Base-by-base conservation (phyloP, 2,329 filamentous ascomycete genomes). In the Penicillium palitans region DNA sequence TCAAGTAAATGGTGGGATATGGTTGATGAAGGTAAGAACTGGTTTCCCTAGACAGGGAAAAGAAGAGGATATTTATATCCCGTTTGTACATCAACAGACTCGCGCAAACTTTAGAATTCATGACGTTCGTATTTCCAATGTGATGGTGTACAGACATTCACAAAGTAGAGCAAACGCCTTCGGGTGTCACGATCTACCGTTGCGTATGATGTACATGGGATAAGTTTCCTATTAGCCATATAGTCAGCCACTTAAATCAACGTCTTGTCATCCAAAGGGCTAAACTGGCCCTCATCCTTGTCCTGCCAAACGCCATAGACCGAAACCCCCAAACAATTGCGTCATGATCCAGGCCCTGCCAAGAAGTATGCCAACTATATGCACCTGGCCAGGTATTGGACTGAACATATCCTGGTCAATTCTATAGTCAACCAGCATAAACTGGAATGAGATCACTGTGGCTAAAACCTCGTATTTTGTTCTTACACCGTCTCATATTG, bases 381-480 rank as follows among this genome's bases (percentile, higher is more conserved):
- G 40, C 41, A 29, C 17, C 25, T 8, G 27, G 27, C 5, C 40
- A 35, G 6, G 5, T 4, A 3, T 27, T 27, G 33, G 19, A 39
- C 35, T 15, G 15, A 21, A 4, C 17, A 47, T 2, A 40, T 49
- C 44, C 25, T 47, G 13, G 44, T 40, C 35, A 15, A 48, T 49
- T 33, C 6, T 1, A 49, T 47, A 46, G 21, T 17, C 50, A 52
- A 33, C 39, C 24, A 53, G 17, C 15, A 42, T 41, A 21, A 6
- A 27, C 4, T 27, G 13, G 6, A 46, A 46, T 55, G 52, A 55
- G 25, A 27, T 49, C 52, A 49, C 21, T 29, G 51, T 55, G 44
- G 19, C 25, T 27, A 33, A 33, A 9, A 4, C 6, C 29, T 12
- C 10, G 6, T 21, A 29, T 24, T 8, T 31, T 42, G 8, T 37